Base-by-base conservation (phyloP, 768 basidiomycete species). In the Dendrothele bispora region DNA sequence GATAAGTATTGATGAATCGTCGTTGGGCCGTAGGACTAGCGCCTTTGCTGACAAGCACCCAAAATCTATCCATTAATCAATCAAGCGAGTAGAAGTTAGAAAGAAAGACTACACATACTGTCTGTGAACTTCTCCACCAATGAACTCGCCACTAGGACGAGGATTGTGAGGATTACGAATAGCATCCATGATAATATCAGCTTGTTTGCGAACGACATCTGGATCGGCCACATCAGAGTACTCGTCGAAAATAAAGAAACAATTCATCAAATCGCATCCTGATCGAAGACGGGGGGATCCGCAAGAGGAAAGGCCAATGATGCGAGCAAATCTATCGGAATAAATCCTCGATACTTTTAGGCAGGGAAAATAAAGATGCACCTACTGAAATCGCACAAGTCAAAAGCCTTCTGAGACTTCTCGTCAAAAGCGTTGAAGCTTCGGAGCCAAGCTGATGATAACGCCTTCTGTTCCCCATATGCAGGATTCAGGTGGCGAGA, bases 241-340 rank as follows among this genome's bases (percentile, higher is more conserved):
- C 54, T 78, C 74, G 54, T 82, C 80, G 53, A 74, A 65, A 32
- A 79, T 48, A 52, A 76, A 80, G 54, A 77, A 68, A 5, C 79
- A 51, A 30, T 75, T 70, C 74, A 81, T 79, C 41, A 80, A 57
- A 48, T 80, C 78, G 43, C 77, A 76, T 6, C 63, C 68, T 11
- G 67, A 61, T 12, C 73, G 65, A 18, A 30, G 57, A 36, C 54
- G 62, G 22, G 66, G 8, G 17, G 17, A 8, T n/a, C 30, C 24
- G 44, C 54, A 29, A 55, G 27, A 2, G 74, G 68, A 54, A 65
- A 75, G 12, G 68, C 65, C 18, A 75, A 53, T 1, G 69, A 68
- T 6, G 68, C 73, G 7, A 75, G 58, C 5, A 70, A 56, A 30
- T 58, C 74, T 75, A 11, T 3, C 7, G n/a, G n/a, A n/a, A n/a